phyloP scores from a whole-genome alignment of 2,329 filamentous ascomycete genomes.

The Colletotrichum tanaceti region DNA sequence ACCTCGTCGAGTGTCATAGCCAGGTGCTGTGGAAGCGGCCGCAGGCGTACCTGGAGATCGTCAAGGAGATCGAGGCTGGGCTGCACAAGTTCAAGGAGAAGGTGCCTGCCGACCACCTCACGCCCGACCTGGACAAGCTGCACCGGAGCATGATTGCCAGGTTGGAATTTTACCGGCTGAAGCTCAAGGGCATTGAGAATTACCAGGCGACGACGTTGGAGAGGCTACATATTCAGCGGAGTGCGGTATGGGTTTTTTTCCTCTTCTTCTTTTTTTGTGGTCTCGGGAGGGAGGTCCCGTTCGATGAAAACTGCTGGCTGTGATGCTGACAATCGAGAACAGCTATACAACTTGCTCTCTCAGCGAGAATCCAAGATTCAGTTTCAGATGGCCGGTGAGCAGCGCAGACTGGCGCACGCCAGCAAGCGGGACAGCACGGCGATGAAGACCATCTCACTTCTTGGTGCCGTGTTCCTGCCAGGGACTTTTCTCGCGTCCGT shows the following conservation, averaged over 20 bases:
- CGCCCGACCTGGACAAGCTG: conserved; percentile 54
- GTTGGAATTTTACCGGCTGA: conserved; percentile 70
- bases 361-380: conserved; percentile 74
- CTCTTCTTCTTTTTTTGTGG: not conserved
- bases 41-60: conserved; percentile 68
- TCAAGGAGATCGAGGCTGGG: conserved; percentile 60
- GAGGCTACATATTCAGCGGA: conserved; percentile 69
- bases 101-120: conserved; percentile 44
- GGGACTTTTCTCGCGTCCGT: conserved; percentile 72
- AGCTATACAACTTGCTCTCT: conserved; percentile 75
- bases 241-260: conserved; percentile 64
- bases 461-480: conserved; percentile 72
- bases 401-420: conserved; percentile 68
- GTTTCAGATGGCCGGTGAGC: conserved; percentile 71
- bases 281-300: not conserved
- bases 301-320: not conserved
- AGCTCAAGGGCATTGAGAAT: conserved; percentile 71
- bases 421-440: conserved; percentile 72
- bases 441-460: conserved; percentile 73
- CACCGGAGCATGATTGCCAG: conserved; percentile 65
- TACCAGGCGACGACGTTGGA: conserved; percentile 73
- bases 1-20: conserved; percentile 72
- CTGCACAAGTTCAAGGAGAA: conserved; percentile 58
- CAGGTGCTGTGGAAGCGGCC: conserved; percentile 73
- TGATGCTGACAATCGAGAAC: conserved; percentile 13